These are phyloP conservation scores for Penicillium sp. DNA, from an alignment of 2,329 filamentous ascomycete genomes.

Conservation along the genomic window DNA sequence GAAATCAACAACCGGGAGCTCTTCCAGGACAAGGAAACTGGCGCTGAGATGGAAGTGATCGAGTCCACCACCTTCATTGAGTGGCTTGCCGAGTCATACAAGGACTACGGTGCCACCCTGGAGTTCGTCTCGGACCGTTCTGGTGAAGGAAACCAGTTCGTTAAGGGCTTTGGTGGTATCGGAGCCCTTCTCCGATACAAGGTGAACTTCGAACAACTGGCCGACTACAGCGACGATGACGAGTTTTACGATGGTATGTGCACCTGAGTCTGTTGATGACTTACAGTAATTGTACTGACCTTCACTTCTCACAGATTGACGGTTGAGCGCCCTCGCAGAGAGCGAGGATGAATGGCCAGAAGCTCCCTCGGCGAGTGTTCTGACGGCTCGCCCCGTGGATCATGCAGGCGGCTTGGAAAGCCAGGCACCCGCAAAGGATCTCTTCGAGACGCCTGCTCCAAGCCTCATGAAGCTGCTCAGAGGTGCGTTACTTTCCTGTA, in stretches of 20 bases:
- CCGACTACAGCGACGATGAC: conserved; percentile 84
- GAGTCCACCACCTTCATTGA: conserved; percentile 93
- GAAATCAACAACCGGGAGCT: conserved; percentile 75
- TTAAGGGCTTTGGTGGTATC: conserved; percentile 98
- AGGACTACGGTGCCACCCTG: conserved; percentile 90
- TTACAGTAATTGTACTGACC: conserved; percentile 3
- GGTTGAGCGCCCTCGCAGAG: conserved; percentile 78
- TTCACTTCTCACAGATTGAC: conserved; percentile 66
- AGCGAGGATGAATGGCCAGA: conserved; percentile 80
- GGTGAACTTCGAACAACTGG: conserved; percentile 99
- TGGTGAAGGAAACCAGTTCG: conserved; percentile 98
- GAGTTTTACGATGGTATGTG: conserved; percentile 77
- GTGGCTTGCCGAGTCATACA: conserved; percentile 98
- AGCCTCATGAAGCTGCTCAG: conserved; percentile 39
- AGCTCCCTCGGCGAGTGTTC: conserved; percentile 52
- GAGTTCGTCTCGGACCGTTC: conserved; percentile 98
- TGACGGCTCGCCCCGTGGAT: conserved; percentile 53
- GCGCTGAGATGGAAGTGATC: conserved; percentile 94
- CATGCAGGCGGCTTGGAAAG: conserved; percentile 36
- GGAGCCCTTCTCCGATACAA: conserved; percentile 97
- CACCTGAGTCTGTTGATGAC: not conserved
- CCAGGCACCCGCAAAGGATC: conserved; percentile 33
- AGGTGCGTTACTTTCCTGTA: conserved; percentile 28
- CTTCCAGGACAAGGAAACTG: conserved; percentile 94
- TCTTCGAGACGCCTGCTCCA: conserved; percentile 31